Base-by-base conservation (phyloP, 2,329 filamentous ascomycete genomes). In the Blumeria graminis region DNA sequence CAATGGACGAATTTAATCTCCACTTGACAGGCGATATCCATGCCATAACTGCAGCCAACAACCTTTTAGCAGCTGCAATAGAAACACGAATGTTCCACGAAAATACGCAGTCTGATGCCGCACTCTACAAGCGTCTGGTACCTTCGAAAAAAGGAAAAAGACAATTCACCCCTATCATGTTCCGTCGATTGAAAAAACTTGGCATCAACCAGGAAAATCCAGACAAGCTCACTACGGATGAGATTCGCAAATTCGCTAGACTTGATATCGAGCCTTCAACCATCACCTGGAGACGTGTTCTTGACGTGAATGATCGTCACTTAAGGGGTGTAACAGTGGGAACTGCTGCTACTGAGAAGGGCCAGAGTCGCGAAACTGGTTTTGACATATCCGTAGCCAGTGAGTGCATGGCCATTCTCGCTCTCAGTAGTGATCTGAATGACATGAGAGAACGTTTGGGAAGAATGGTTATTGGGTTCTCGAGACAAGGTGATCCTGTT, bases 1-100 rank as follows among this genome's bases (percentile, higher is more conserved):
- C 92, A 58, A 98, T 98, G 92, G 92, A 98, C 65, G 92, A 98
- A 70, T 98, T 98, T 75, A 98, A 98, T 71, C 74, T 98, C 66
- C 92, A 98, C 69, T 72, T 98, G 65, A 98, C 92, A 56, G 92
- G 92, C 65, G 92, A 98, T 68, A 96, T 98, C 57, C 92, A 98
- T 69, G 92, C 92, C 61, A 92, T 98, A 65, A 88, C 88, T 56
- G 90, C 90, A 33, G 92, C 92, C 39, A 98, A 96, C 76, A 98
- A 98, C 71, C 75, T 98, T 57, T 78, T 98, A 46, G 90, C 92
- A 48, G 92, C 92, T 56, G 92, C 92, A 38, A 93, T 98, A 60
- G 92, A 98, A 68, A 96, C 92, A 1, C 83, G 92, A 63, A 96
- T 98, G 72, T 98, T 95, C 76, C 92, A 98, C 68, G 92, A 98